A percentile compares a stretch with the other conserved stretches of the same genome.
Evolutionary conservation across 306 rosid genomes (phyloP).

Genomic region (Hippophae tibetana): DNA sequence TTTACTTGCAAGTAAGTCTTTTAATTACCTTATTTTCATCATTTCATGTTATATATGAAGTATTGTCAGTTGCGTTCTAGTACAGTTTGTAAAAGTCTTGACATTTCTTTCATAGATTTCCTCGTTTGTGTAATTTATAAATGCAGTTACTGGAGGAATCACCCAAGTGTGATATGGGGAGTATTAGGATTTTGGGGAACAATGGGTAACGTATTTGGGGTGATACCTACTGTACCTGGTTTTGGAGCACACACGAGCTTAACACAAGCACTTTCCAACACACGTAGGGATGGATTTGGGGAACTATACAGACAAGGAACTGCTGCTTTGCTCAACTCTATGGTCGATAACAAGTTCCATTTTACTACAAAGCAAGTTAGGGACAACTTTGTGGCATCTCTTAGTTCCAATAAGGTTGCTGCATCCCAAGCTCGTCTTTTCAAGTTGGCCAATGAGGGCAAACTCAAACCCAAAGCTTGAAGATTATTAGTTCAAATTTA

Average conservation of each 20-base stretch:
- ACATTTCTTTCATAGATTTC: no score
- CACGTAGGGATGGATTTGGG: slow-evolving; percentile 66
- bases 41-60: not conserved
- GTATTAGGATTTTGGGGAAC: slow-evolving; percentile 91
- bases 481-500: slow-evolving; percentile 7
- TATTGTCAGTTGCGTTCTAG: no score
- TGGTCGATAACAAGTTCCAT: slow-evolving; percentile 65
- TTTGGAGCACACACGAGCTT: slow-evolving; percentile 39
- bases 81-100: no score
- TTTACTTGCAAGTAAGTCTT: slow-evolving; percentile 76
- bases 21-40: not conserved
- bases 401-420: slow-evolving; percentile 65
- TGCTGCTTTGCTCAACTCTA: slow-evolving; percentile 69
- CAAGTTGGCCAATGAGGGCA: slow-evolving; percentile 82
- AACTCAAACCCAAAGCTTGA: slow-evolving; percentile 44
- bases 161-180: slow-evolving; percentile 77
- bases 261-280: slow-evolving; percentile 77
- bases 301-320: slow-evolving; percentile 75
- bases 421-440: slow-evolving; percentile 56
- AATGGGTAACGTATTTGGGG: slow-evolving; percentile 63
- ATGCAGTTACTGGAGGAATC: slow-evolving; percentile 76
- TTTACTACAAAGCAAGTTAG: slow-evolving; percentile 65
- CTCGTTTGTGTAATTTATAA: not conserved
- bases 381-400: slow-evolving; percentile 46
- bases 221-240: slow-evolving; percentile 37